These are phyloP conservation scores for Verbascum thapsus DNA, from an alignment of 257 asterid genomes.

Conservation along the genomic window DNA sequence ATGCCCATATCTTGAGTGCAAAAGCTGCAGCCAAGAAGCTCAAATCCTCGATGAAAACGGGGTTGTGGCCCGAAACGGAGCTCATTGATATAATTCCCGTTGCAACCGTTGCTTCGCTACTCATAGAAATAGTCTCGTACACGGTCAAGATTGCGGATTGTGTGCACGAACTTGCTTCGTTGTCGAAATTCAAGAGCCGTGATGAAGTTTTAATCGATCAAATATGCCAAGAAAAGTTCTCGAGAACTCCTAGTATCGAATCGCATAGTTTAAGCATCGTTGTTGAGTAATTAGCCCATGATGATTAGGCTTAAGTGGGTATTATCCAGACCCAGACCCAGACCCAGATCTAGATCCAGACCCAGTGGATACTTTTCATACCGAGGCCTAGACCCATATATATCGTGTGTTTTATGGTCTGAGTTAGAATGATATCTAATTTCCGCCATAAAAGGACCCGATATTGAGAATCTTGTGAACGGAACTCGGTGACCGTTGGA, in stretches of 20 bases:
- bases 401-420: no score
- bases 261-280: constrained; percentile 25
- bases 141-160: constrained; percentile 30
- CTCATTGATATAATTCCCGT: constrained; percentile 22
- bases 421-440: no score
- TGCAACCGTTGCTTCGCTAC: constrained; percentile 35
- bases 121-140: constrained; percentile 32
- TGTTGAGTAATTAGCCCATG: constrained; percentile 27
- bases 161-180: constrained; percentile 32
- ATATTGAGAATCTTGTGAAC: no score
- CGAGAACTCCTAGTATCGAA: constrained; percentile 16
- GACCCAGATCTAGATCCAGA: no score
- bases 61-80: constrained; percentile 19
- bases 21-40: constrained; percentile 33
- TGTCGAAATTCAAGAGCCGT: constrained; percentile 28
- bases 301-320: no score
- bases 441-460: no score
- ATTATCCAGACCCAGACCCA: no score
- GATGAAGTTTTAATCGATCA: background rate
- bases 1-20: constrained; percentile 28
- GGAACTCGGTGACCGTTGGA: no score
- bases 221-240: background rate
- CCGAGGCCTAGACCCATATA: no score
- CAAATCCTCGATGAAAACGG: background rate
- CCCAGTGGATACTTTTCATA: no score